These are phyloP conservation scores for Boletus reticuloceps DNA, from an alignment of 768 basidiomycete genomes.

Conservation along the genomic window DNA sequence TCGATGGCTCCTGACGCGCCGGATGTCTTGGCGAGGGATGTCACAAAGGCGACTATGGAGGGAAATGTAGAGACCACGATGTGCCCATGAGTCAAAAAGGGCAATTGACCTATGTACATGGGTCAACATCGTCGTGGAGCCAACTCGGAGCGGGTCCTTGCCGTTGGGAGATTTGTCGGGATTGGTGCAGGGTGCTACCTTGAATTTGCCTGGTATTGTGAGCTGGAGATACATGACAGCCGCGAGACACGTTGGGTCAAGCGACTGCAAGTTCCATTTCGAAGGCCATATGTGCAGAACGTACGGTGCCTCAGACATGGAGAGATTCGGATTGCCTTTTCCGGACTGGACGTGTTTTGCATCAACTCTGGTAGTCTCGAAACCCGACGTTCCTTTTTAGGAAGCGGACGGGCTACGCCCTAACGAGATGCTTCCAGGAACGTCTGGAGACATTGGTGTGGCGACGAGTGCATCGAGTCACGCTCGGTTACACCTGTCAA, in stretches of 20 bases:
- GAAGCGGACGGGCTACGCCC: too few species aligned
- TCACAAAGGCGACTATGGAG: conserved; percentile 65
- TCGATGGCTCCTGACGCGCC: conserved; percentile 33
- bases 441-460: too few species aligned
- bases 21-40: conserved; percentile 39
- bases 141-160: conserved; percentile 29
- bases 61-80: conserved; percentile 49
- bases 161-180: conserved; percentile 75
- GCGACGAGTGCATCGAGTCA: too few species aligned
- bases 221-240: conserved; percentile 69
- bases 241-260: conserved; percentile 64
- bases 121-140: conserved; percentile 1
- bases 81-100: conserved; percentile 62
- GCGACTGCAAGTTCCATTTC: conserved; percentile 61
- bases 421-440: too few species aligned
- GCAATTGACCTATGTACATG: conserved; percentile 58
- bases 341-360: not conserved
- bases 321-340: not conserved
- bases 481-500: too few species aligned
- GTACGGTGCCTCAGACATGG: conserved; percentile 23
- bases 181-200: conserved; percentile 57
- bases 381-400: too few species aligned
- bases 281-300: conserved; percentile 68
- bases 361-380: not conserved
- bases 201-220: conserved; percentile 65